Conservation (phyloP, 805 yeast species). For the Kodamaea sagamina region DNA sequence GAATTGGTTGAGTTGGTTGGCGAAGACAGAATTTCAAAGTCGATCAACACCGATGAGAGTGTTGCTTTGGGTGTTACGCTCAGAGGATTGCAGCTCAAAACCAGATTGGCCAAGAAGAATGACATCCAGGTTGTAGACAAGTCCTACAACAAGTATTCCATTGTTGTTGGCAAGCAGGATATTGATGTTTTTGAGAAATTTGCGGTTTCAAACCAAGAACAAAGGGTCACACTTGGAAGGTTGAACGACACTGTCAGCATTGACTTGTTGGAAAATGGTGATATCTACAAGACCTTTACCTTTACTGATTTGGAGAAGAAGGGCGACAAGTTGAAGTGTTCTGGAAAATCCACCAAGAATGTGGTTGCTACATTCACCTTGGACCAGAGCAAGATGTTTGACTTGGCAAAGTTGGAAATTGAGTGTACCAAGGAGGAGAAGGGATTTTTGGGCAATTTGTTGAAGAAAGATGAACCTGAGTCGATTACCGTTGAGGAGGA, state of each 20-base stretch:
- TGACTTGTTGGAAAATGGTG: slow-evolving; percentile 42
- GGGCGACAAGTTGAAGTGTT: slow-evolving; percentile 44
- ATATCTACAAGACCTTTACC: slow-evolving; percentile 29
- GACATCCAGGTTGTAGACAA: slow-evolving; percentile 62
- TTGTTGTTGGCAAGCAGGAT: slow-evolving; percentile 30
- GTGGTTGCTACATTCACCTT: slow-evolving; percentile 46
- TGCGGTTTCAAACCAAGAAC: slow-evolving; percentile 34
- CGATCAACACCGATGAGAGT: slow-evolving; percentile 94
- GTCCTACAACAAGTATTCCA: slow-evolving; percentile 49
- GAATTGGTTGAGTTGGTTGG: slow-evolving; percentile 56
- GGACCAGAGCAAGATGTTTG: slow-evolving; percentile 53
- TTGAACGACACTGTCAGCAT: slow-evolving; percentile 32
- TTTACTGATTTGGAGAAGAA: slow-evolving; percentile 28
- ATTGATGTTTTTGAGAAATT: slow-evolving; percentile 51
- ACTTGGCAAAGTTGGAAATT: slow-evolving; percentile 45
- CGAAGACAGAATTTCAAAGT: slow-evolving; percentile 65
- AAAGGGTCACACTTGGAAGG: slow-evolving; percentile 40
- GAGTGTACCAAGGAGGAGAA: slow-evolving; percentile 38
- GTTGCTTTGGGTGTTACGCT: slow-evolving; percentile 88
- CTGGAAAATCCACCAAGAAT: slow-evolving; percentile 25
- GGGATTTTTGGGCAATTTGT: slow-evolving; percentile 29
- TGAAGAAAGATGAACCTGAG: slow-evolving; percentile 22
- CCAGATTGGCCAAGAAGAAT: slow-evolving; percentile 64
- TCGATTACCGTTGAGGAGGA: slow-evolving; percentile 21
- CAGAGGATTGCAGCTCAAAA: slow-evolving; percentile 68